Evolutionary conservation across 371 early-diverging fungal species (phyloP).

Genomic region (Mucor mucedo): DNA sequence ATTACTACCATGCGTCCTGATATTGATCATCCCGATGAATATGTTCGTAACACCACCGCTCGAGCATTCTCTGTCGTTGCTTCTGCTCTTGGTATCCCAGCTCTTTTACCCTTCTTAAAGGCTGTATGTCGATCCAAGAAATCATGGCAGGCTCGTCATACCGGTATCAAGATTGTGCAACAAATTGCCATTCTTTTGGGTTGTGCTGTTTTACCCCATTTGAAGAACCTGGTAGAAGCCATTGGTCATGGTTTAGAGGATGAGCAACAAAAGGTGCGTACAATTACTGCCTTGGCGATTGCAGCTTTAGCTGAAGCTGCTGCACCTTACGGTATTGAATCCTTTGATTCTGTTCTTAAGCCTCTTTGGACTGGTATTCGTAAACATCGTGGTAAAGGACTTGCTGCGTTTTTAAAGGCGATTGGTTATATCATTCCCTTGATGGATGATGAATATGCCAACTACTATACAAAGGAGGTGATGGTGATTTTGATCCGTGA

Average conservation of each 20-base stretch:
- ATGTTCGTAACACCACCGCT: constrained; percentile 97
- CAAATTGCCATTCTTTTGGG: constrained; percentile 95
- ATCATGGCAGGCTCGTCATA: constrained; percentile 98
- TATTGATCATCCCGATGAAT: constrained; percentile 97
- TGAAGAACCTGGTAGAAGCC: constrained; percentile 89
- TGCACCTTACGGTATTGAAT: constrained; percentile 98
- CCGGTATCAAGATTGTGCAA: constrained; percentile 97
- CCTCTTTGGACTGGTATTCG: constrained; percentile 95
- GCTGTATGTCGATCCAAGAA: constrained; percentile 96
- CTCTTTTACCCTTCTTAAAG: constrained; percentile 92
- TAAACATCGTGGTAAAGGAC: constrained; percentile 93
- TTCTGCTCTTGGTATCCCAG: constrained; percentile 95
- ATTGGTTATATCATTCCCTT: constrained; percentile 97
- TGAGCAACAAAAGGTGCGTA: constrained; percentile 95
- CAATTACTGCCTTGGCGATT: constrained; percentile 93
- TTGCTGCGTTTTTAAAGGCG: constrained; percentile 98
- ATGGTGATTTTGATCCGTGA: constrained; percentile 93
- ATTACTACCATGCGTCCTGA: constrained; percentile 98
- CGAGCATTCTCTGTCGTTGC: constrained; percentile 98
- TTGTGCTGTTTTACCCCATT: constrained; percentile 94
- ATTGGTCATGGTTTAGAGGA: constrained; percentile 93
- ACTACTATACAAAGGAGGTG: constrained; percentile 90
- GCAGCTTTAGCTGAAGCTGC: constrained; percentile 97
- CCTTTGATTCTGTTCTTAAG: constrained; percentile 88
- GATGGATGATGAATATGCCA: constrained; percentile 96